Conservation (phyloP, 73 alveolate species). For the Paramecium sonneborni region DNA sequence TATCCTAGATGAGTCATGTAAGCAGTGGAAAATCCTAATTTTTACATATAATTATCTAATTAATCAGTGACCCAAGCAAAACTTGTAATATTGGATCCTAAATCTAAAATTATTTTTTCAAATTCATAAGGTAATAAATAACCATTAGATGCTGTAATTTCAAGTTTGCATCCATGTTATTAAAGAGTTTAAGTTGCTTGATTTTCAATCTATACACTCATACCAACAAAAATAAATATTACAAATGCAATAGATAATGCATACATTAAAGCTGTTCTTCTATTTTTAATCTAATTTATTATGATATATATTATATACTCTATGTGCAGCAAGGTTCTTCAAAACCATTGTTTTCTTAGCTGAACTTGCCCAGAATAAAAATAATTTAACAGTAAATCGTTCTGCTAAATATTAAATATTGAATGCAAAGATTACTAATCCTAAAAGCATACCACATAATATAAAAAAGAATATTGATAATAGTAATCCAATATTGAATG, state of each 20-base stretch:
- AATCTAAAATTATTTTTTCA: conserved; percentile 28
- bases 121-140: conserved; percentile 51
- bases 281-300: conserved; percentile 74
- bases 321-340: conserved; percentile 95
- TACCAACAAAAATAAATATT: conserved; percentile 86
- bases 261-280: conserved; percentile 93
- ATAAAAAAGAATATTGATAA: conserved; percentile 92
- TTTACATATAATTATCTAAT: conserved; percentile 50
- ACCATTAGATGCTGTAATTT: not conserved
- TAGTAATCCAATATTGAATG: conserved; percentile 85
- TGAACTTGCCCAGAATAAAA: conserved; percentile 83
- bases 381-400: conserved; percentile 73
- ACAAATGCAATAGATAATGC: conserved; percentile 92
- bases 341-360: conserved; percentile 86
- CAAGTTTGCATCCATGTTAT: conserved; percentile 57
- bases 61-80: conserved; percentile 41
- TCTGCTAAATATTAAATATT: conserved; percentile 86
- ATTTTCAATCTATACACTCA: conserved; percentile 77
- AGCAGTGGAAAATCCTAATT: not conserved
- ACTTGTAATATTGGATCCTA: not conserved
- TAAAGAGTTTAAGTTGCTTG: conserved; percentile 70
- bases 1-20: conserved; percentile 56
- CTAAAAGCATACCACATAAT: conserved; percentile 91
- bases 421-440: conserved; percentile 89
- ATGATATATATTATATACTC: conserved; percentile 23